Base-by-base conservation (phyloP, 2,329 filamentous ascomycete genomes). In the Fusarium hainanense region DNA sequence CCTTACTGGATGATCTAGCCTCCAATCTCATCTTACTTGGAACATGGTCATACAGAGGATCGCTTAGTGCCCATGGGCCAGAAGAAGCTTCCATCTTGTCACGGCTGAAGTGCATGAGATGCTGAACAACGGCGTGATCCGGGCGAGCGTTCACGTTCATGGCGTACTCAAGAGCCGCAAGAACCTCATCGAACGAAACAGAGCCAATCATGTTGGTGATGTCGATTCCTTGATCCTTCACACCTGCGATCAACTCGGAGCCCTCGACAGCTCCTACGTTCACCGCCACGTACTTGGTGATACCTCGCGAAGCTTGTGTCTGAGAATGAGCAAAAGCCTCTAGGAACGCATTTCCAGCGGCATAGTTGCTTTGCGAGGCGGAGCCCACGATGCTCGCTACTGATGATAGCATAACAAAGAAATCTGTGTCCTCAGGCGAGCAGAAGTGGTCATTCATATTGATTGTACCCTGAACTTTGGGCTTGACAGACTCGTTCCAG, bases 31-130 rank as follows among this genome's bases (percentile, higher is more conserved):
- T 13, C 20, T 42, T 57, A 16, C 54, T 57, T 11, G 54, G 44
- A 13, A 57, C 41, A 7, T 57, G 54, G 32, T 57, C 54, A 16
- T 48, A 57, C 25, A 57, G 6, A 28, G 54, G 54, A 25, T 57
- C 54, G 20, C 32, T 47, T 32, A 57, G 12, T 2, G 54, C 54
- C 54, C n/a, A 57, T 3, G 54, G 54, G 10, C 54, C 54, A 18
- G 32, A 57, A 14, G 34, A 48, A 7, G 11, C 54, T 16, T 49
- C 54, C 54, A 57, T 30, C 13, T 40, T 41, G 23, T 49, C 54
- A n/a, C 54, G 54, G 7, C 30, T 57, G 54, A 57, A 57, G 20
- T 57, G 54, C 44, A 57, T 57, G 13, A 57, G 25, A 41, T 49
- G 54, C 20, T 57, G 44, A 12, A 57, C 54, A 2, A 41, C 25